Evolutionary conservation across 805 yeast species (phyloP).

Genomic region (Kazachstania viticola): DNA sequence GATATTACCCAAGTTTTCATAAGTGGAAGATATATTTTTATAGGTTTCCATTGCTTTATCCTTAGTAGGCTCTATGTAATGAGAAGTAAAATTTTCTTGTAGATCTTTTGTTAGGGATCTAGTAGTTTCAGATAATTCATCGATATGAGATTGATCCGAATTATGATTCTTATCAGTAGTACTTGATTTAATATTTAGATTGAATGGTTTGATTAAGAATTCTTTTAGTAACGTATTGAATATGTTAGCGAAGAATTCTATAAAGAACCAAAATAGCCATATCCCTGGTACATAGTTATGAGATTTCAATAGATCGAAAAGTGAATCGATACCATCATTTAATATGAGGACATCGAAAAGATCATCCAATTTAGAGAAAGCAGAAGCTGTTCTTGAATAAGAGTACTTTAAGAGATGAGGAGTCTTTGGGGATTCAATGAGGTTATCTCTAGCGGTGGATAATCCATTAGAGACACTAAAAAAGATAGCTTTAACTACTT

Average conservation of each 20-base stretch:
- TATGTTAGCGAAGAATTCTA: slow-evolving; percentile 24
- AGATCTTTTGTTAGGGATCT: slow-evolving; percentile 17
- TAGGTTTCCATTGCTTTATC: slow-evolving; percentile 15
- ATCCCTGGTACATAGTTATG: slow-evolving; percentile 16
- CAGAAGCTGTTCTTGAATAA: neutral
- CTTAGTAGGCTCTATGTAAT: slow-evolving; percentile 16
- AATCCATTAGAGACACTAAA: neutral
- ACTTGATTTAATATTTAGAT: slow-evolving; percentile 2
- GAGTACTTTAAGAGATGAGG: neutral
- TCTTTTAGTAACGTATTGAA: slow-evolving; percentile 19
- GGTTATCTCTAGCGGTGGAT: too few relatives aligned
- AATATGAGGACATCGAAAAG: slow-evolving; percentile 18
- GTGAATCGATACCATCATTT: slow-evolving; percentile 22
- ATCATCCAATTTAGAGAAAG: slow-evolving; percentile 12
- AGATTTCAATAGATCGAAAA: slow-evolving; percentile 8
- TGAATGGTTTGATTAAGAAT: slow-evolving; percentile 21
- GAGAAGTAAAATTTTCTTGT: slow-evolving; percentile 13
- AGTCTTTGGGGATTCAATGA: neutral
- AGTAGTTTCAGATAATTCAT: slow-evolving; percentile 21
- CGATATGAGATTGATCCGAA: slow-evolving; percentile 13
- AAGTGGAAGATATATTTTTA: slow-evolving; percentile 19
- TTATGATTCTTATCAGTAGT: slow-evolving; percentile 1
- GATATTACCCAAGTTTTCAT: slow-evolving; percentile 16
- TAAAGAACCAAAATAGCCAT: slow-evolving; percentile 20
- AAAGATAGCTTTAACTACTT: neutral